These are phyloP conservation scores for Xylaria palmicola DNA, from an alignment of 495 filamentous ascomycete genomes.

Conservation along the genomic window DNA sequence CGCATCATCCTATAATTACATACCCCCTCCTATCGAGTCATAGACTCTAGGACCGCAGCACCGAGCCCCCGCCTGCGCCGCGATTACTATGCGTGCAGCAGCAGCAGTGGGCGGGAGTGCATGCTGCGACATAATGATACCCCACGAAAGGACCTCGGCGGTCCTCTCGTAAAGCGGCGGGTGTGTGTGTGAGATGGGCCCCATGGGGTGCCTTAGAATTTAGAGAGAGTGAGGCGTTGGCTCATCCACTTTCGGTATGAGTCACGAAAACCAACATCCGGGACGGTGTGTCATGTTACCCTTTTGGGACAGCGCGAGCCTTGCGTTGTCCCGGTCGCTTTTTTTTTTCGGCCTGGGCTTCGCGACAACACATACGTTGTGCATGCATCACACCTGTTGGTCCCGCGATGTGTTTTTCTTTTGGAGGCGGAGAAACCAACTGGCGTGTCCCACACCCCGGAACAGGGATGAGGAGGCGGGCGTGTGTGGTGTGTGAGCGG, in stretches of 20 bases:
- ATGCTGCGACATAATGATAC: constrained; percentile 8
- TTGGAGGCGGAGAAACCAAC: constrained; percentile 6
- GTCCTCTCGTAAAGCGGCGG: too few relatives aligned
- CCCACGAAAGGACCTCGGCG: not conserved
- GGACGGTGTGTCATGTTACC: not conserved
- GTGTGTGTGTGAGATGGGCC: too few relatives aligned
- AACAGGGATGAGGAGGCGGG: too few relatives aligned
- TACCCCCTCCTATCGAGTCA: constrained; percentile 1
- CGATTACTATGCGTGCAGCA: not conserved
- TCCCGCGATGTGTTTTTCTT: not conserved
- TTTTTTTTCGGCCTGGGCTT: not conserved
- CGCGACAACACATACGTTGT: constrained; percentile 3
- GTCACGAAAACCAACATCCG: constrained; percentile 7
- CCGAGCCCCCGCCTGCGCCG: not conserved
- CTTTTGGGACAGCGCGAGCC: not conserved
- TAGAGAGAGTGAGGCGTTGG: too few relatives aligned
- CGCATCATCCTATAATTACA: constrained; percentile 5
- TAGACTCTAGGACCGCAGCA: constrained; percentile 4
- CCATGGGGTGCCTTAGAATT: too few relatives aligned
- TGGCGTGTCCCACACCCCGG: not conserved
- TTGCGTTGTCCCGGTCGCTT: not conserved
- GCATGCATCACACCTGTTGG: not conserved
- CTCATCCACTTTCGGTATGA: not conserved
- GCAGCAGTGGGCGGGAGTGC: not conserved
- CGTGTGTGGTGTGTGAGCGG: constrained; percentile 6